Percentiles rank a stretch among this genome's conserved stretches.
Evolutionary conservation across 768 basidiomycete species (phyloP).

Genomic region (Boletus eberwhitei): DNA sequence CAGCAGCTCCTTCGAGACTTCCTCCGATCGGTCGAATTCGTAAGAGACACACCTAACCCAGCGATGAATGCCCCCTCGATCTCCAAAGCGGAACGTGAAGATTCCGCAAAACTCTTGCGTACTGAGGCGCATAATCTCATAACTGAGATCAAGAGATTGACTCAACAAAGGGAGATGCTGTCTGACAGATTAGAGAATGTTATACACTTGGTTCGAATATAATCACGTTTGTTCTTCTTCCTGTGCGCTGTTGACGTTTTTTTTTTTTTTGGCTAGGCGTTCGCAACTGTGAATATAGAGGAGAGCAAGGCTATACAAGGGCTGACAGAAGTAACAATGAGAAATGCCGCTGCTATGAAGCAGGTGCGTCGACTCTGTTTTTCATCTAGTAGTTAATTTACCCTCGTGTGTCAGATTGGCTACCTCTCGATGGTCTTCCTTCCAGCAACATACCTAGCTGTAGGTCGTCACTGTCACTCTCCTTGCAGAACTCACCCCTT

Average conservation of each 20-base stretch:
- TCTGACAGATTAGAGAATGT: constrained; percentile 23
- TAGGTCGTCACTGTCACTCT: constrained; percentile 6
- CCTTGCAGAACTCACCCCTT: constrained; percentile 5
- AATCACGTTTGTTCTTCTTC: not conserved
- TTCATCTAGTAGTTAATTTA: not conserved
- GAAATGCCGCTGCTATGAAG: constrained; percentile 14
- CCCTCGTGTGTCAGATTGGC: constrained; percentile 36
- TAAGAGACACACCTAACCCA: constrained; percentile 49
- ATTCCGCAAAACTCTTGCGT: constrained; percentile 25
- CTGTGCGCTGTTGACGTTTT: not conserved
- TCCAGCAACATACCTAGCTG: constrained; percentile 44
- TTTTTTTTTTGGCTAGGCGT: constrained; percentile 37
- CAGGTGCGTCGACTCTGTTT: constrained; percentile 12
- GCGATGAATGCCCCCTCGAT: constrained; percentile 33
- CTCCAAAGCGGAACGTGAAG: constrained; percentile 17
- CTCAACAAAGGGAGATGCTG: constrained; percentile 26
- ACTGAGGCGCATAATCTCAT: constrained; percentile 47
- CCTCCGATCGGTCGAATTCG: constrained; percentile 47
- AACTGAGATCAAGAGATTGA: constrained; percentile 47
- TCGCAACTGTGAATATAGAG: constrained; percentile 50
- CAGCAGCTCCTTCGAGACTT: constrained; percentile 53
- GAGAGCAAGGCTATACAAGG: constrained; percentile 35
- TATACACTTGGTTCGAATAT: constrained; percentile 22
- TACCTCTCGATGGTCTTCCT: constrained; percentile 59
- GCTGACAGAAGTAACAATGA: not conserved